Percentiles rank a stretch among this genome's conserved stretches.
Conservation (phyloP, 352 stramenopile species). For the Blastocystis sp. region DNA sequence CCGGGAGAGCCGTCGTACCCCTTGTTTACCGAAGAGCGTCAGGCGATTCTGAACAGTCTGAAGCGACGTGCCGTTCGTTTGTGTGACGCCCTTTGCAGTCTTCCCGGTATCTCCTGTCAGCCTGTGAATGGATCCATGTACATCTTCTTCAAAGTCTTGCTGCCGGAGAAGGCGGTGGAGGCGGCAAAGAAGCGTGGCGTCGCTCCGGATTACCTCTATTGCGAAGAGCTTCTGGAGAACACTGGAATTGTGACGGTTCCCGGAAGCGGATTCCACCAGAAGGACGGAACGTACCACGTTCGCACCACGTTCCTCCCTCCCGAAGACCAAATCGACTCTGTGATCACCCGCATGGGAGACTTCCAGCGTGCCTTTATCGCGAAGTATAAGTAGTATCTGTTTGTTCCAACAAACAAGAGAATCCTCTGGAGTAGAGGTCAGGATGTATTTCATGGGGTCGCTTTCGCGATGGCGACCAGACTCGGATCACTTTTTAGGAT, state of each 20-base stretch:
- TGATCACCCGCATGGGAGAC: conserved; percentile 79
- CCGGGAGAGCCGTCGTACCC: conserved; percentile 75
- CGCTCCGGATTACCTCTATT: conserved; percentile 87
- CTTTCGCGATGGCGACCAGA: no score
- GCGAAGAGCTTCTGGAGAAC: conserved; percentile 80
- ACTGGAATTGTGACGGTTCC: conserved; percentile 94
- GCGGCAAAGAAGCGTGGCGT: conserved; percentile 65
- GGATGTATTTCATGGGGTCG: not conserved
- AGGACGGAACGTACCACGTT: conserved; percentile 88
- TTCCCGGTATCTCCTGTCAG: conserved; percentile 89
- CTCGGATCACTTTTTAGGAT: not conserved
- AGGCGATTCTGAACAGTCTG: conserved; percentile 78
- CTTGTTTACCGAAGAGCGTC: conserved; percentile 76
- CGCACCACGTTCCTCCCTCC: conserved; percentile 90
- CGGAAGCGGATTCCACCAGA: conserved; percentile 87
- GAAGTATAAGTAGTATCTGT: conserved; percentile 11
- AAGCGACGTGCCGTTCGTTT: conserved; percentile 82
- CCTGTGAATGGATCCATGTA: conserved; percentile 92
- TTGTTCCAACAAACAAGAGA: not conserved
- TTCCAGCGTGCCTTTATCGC: conserved; percentile 88
- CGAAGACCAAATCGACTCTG: conserved; percentile 81
- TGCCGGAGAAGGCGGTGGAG: conserved; percentile 69
- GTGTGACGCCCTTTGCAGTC: conserved; percentile 78
- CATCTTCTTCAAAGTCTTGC: conserved; percentile 84
- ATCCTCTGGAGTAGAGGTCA: not conserved